Evolutionary conservation across 2,329 filamentous ascomycete species (phyloP), one percentile per base, ranked within the genome.

Genomic region (Aspergillus fumigatus): DNA sequence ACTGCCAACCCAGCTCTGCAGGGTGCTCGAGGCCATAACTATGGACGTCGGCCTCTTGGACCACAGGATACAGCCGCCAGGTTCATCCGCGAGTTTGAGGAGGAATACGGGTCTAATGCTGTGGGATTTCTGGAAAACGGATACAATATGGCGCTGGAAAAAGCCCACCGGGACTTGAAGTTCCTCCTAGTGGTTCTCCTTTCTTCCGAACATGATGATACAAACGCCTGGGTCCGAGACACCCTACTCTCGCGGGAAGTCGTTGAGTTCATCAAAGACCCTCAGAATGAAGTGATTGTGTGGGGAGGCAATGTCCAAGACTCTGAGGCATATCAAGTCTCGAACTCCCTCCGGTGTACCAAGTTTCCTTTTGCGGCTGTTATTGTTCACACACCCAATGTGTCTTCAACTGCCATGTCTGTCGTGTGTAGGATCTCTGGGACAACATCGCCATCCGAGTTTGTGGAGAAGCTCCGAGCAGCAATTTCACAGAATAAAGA

Each of bases 261-360:
- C 3, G 80, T 87, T 10, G 77, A 81, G 5, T 96, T 91, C 67
- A 73, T 97, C 64, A 87, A 85, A 61, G 84, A 93, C 58, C 84
- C 89, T 0, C 75, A 80, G 35, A 92, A 92, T 73, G 89, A 93
- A 68, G 84, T 97, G 29, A 79, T 97, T 38, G 75, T 99, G 2
- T 99, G 94, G 94, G 91, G 88, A 43, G 94, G 94, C 49, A 96
- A 92, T 64, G 88, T 97, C 0, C 85, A 92, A 61, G 94, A 99
- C 71, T 88, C 91, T 3, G 94, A 99, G 76, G 90, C 93, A 4
- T 97, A 95, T 73, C 92, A 97, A 71, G 91, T 97, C 43, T 86
- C 92, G n/a, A 83, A 84, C 11, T 91, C 92, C 48, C 85, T 97
- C 60, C 87, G 87, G 64, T 94, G 90, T 73, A 96, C 90, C 57